These are phyloP conservation scores for Tillandsia fasciculata DNA, from an alignment of 176 grass and related monocot genomes.

Conservation along the genomic window DNA sequence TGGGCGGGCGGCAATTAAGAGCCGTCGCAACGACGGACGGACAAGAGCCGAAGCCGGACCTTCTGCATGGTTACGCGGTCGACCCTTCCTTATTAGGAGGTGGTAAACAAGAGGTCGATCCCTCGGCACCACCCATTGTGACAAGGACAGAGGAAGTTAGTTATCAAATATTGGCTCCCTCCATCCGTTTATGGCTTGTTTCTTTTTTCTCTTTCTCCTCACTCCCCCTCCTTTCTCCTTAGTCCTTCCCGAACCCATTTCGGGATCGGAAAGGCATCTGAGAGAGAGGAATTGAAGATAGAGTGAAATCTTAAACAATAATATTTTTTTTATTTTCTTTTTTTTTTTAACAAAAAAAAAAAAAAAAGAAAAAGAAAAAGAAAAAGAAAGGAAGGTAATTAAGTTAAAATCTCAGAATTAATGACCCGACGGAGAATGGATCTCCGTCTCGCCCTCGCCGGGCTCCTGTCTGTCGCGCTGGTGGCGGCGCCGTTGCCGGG, in stretches of 20 bases:
- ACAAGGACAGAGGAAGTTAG: neutral
- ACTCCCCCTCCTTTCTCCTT: neutral
- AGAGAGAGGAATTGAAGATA: neutral
- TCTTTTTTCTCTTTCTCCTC: neutral
- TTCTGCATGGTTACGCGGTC: neutral
- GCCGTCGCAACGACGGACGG: neutral
- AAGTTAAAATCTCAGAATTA: neutral
- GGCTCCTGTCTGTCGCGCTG: neutral
- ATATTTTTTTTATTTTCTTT: neutral
- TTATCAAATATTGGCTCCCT: neutral
- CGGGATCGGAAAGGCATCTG: slow-evolving; percentile 3
- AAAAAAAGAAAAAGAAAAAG: neutral
- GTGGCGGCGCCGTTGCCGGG: neutral
- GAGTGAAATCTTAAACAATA: neutral
- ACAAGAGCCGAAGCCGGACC: neutral
- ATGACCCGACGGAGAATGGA: slow-evolving; percentile 9
- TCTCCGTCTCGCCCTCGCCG: neutral
- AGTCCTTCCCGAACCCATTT: neutral
- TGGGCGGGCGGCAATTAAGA: neutral
- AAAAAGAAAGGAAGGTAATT: neutral
- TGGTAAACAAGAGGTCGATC: neutral
- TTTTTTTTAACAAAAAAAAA: neutral
- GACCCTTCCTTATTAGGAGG: neutral
- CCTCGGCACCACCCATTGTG: neutral
- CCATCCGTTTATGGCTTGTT: neutral